Base-by-base conservation (phyloP, 1,284 basidiomycete species). In the Entoloma clypeatum region DNA sequence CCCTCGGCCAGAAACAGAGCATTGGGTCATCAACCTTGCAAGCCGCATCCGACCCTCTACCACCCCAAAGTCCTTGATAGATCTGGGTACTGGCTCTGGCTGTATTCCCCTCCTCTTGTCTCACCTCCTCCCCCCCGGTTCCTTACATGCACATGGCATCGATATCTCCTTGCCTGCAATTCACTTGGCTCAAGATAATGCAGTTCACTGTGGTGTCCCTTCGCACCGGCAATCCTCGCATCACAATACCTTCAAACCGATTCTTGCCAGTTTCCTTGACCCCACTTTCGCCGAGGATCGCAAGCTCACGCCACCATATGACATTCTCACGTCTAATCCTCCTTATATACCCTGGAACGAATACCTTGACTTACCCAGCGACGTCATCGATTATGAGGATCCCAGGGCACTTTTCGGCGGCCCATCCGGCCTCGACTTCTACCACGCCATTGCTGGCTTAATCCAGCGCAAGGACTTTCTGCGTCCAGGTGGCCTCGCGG, bases 291-390 rank as follows among this genome's bases (percentile, higher is more conserved):
- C 67, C 23, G 52, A 60, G 22, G 52, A 57, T 18, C 51, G 57
- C 30, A 52, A 55, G 26, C 60, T 73, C 46, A 46, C 54, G 28
- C 67, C 67, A 10, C 72, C 80, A 3, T 83, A 84, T 60, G 81
- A 93, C 62, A 62, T 96, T 43, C 65, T 97, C 51, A 90, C 91
- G 5, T 82, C 87, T 8, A 97, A 96, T 62, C 93, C 93, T n/a
- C 93, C 93, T 5, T 96, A 96, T 64, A 90, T 97, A 53, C 71
- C 90, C 16, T 68, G 59, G 40, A 47, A 60, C 23, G 83, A 88
- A 44, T 94, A 83, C 58, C 64, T 75, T 29, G 45, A 57, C 10
- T 74, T 95, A 17, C 75, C 84, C 3, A 47, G 57, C 13, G 83
- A 79, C 26, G 92, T 97, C 33, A 76, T 67, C 33, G 69, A 76